Evolutionary conservation across 352 stramenopile genomes (phyloP), one percentile per base, ranked within the genome.

Genomic region (Phytophthora cactorum): DNA sequence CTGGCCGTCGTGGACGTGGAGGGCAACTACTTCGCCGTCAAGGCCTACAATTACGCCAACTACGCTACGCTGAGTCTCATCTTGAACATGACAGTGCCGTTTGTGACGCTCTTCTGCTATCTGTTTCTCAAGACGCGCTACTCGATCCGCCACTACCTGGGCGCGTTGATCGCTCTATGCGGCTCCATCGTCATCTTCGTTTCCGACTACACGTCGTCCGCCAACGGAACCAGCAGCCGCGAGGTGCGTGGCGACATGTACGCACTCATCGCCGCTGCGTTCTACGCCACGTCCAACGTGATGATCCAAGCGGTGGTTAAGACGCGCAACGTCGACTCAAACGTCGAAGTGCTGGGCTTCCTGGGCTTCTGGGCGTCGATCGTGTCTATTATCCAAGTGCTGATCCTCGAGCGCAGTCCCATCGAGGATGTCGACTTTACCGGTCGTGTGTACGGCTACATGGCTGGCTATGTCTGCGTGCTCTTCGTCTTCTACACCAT

Each of bases 251-350:
- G 82, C 28, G 78, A 91, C 52, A 54, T 89, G n/a, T 87, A 84
- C 72, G 74, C 75, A n/a, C 57, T 91, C 15, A 79, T 84, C 51
- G 83, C 83, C 38, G 79, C 83, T 1, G 72, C 66, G 12, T 84
- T 89, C 69, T 89, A 88, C 59, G 81, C 79, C 5, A 79, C 80
- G 59, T 88, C 83, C 43, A 89, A 89, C 63, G 77, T 91, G 31
- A 88, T 91, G 79, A 84, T 88, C 73, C 79, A 91, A 63, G 84
- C 75, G 11, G 79, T 88, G 36, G 80, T 89, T 69, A 89, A 87
- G 68, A 68, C 75, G 36, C 78, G 80, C 57, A 74, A 79, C 61
- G 67, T 89, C 10, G 55, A 81, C 63, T 72, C 83, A 14, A 88
- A 88, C 63, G 70, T 91, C 44, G 83, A 91, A 29, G 49, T 78